These are phyloP conservation scores for Coemansia sp. DNA, from an alignment of 192 early-diverging fungal species.

Conservation along the genomic window DNA sequence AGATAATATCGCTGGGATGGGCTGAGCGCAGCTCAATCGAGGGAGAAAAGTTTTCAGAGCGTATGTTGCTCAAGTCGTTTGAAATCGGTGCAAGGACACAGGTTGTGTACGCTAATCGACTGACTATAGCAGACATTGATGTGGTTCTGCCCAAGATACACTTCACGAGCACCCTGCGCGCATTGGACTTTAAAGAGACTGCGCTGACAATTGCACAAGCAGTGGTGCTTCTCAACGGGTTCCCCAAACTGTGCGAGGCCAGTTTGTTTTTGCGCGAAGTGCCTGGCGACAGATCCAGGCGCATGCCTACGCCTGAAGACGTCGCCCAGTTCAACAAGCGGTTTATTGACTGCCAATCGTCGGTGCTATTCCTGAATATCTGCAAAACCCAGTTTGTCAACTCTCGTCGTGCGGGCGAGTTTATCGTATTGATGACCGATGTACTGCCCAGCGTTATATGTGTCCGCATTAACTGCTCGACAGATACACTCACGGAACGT, in stretches of 20 bases:
- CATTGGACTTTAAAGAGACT: conserved; percentile 11
- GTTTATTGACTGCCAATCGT: conserved; percentile 2
- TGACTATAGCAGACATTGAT: neutral
- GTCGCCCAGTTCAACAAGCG: conserved; percentile 7
- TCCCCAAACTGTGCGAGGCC: conserved; percentile 3
- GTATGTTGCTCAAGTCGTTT: neutral
- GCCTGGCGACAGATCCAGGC: neutral
- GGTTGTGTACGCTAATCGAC: neutral
- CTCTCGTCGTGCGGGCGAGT: conserved; percentile 14
- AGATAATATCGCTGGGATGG: conserved; percentile 12
- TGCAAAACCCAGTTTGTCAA: neutral
- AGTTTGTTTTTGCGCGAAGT: neutral
- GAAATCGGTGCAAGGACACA: conserved; percentile 5
- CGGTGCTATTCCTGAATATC: conserved; percentile 10
- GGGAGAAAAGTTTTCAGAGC: neutral
- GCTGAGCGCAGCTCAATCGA: neutral
- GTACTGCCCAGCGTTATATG: conserved; percentile 12
- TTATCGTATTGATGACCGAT: conserved; percentile 16
- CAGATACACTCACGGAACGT: neutral
- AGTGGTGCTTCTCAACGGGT: conserved; percentile 2
- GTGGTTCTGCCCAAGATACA: neutral
- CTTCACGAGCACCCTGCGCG: neutral
- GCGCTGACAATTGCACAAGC: neutral
- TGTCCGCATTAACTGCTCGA: neutral
- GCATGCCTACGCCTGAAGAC: neutral